These are phyloP conservation scores for Candida morakotiae DNA, from an alignment of 805 yeast species.

Conservation along the genomic window DNA sequence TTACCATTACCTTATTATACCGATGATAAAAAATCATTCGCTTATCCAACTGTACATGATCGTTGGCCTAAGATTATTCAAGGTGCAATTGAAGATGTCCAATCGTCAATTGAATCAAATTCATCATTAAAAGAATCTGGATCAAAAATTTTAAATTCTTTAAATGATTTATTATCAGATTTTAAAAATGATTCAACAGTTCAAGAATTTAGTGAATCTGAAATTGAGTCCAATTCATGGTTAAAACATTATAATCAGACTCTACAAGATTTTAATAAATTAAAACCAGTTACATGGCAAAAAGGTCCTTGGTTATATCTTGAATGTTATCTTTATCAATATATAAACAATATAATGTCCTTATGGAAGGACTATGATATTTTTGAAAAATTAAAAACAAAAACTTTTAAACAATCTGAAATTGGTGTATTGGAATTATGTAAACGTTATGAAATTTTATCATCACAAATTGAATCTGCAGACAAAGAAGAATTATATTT, in stretches of 20 bases:
- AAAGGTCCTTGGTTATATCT: slow-evolving; percentile 87
- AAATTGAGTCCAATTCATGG: slow-evolving; percentile 42
- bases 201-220: slow-evolving; percentile 20
- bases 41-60: slow-evolving; percentile 66
- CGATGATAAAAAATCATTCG: slow-evolving; percentile 74
- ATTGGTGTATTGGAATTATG: slow-evolving; percentile 82
- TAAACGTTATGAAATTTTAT: slow-evolving; percentile 45
- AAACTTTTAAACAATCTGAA: slow-evolving; percentile 70
- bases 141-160: slow-evolving; percentile 26
- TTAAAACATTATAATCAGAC: slow-evolving; percentile 59
- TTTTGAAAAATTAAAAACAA: slow-evolving; percentile 64
- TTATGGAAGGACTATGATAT: slow-evolving; percentile 55
- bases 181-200: slow-evolving; percentile 36
- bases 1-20: slow-evolving; percentile 55
- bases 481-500: slow-evolving; percentile 45
- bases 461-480: slow-evolving; percentile 16
- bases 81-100: slow-evolving; percentile 63
- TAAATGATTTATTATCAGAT: slow-evolving; percentile 36
- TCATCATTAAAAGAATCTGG: slow-evolving; percentile 31
- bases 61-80: slow-evolving; percentile 87
- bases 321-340: slow-evolving; percentile 82
- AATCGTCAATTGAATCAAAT: slow-evolving; percentile 25
- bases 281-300: slow-evolving; percentile 55
- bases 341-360: slow-evolving; percentile 44
- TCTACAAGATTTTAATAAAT: slow-evolving; percentile 27